Conservation (phyloP, 2,329 filamentous ascomycete species). For the Fusarium albosuccineum region DNA sequence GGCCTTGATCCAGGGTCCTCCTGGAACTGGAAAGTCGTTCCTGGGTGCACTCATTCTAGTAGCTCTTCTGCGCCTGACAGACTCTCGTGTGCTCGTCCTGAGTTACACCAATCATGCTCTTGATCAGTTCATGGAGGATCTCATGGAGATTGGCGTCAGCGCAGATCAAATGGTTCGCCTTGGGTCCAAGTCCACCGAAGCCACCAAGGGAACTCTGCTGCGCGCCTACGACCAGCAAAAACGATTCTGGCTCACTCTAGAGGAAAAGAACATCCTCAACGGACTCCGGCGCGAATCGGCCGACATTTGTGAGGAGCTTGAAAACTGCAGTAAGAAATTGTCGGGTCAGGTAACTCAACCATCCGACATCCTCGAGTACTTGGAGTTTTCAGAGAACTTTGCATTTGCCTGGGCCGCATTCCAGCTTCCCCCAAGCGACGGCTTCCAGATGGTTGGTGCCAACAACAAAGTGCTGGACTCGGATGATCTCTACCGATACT, state of each 20-base stretch:
- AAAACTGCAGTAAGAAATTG: conserved; percentile 34
- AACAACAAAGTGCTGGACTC: conserved; percentile 58
- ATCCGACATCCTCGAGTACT: conserved; percentile 54
- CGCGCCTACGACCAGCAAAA: conserved; percentile 51
- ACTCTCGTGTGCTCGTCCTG: conserved; percentile 70
- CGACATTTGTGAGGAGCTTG: conserved; percentile 42
- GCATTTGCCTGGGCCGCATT: conserved; percentile 69
- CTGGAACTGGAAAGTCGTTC: conserved; percentile 82
- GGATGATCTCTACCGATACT: conserved; percentile 33
- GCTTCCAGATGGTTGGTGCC: conserved; percentile 60
- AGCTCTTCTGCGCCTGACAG: conserved; percentile 61
- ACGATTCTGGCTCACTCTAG: conserved; percentile 49
- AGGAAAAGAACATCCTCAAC: conserved; percentile 54
- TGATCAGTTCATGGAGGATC: conserved; percentile 75
- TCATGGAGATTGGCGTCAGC: conserved; percentile 70
- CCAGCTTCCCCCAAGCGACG: conserved; percentile 60
- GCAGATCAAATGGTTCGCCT: conserved; percentile 68
- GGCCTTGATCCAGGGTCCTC: conserved; percentile 78
- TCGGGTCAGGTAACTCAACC: conserved; percentile 8
- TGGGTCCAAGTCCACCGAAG: conserved; percentile 67
- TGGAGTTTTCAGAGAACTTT: conserved; percentile 67
- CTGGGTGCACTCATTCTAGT: conserved; percentile 72
- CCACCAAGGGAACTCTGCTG: conserved; percentile 63
- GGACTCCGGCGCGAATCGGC: conserved; percentile 46
- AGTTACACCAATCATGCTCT: conserved; percentile 78